Conservation (phyloP, 83 land plant species). For the Larix sibirica region DNA sequence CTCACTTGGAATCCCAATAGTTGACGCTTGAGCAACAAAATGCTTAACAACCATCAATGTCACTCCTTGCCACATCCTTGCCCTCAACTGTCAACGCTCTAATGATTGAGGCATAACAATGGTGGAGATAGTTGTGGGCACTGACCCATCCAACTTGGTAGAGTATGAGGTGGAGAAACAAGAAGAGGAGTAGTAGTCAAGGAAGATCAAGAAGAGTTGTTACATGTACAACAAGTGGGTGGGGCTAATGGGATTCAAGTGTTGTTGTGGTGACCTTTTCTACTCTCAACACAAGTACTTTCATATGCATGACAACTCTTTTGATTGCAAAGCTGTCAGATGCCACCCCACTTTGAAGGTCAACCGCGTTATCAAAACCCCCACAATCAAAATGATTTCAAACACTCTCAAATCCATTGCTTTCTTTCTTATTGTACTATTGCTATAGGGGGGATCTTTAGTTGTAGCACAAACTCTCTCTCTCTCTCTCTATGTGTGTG, state of each 20-base stretch:
- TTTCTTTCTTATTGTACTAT: too few species aligned
- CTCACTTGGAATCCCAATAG: not conserved
- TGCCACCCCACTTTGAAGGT: constrained; percentile 41
- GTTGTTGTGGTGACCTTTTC: constrained; percentile 45
- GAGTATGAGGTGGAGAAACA: too few species aligned
- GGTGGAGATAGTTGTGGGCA: not conserved
- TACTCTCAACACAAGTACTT: constrained; percentile 50
- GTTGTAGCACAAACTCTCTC: too few species aligned
- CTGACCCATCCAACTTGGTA: too few species aligned
- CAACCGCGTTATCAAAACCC: constrained; percentile 17
- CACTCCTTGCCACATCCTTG: not conserved
- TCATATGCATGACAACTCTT: constrained; percentile 48
- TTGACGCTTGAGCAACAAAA: not conserved
- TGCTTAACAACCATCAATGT: not conserved
- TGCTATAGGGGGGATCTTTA: too few species aligned
- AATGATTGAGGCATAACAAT: too few species aligned
- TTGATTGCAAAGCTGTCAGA: constrained; percentile 39
- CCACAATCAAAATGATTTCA: not conserved
- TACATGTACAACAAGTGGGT: constrained; percentile 14
- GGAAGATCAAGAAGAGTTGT: not conserved
- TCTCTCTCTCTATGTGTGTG: too few species aligned
- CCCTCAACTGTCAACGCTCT: not conserved
- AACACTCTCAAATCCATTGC: too few species aligned
- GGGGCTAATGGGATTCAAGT: constrained; percentile 55
- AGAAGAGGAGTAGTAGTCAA: not conserved